A percentile compares a stretch with the other conserved stretches of the same genome.
Evolutionary conservation across 2,329 filamentous ascomycete genomes (phyloP).

Genomic region (Phaeosphaeria sp.): DNA sequence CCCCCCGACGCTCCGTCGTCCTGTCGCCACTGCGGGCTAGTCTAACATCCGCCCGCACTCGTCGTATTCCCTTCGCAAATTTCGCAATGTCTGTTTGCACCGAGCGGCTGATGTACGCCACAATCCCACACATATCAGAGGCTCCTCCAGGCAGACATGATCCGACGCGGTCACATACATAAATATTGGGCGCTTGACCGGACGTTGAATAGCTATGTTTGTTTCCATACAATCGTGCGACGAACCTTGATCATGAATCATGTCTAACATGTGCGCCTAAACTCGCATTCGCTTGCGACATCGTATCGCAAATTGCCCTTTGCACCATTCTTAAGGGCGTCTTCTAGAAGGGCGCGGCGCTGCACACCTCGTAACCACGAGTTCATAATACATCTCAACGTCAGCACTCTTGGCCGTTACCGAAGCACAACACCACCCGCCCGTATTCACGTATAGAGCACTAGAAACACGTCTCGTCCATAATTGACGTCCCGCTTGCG

Average conservation of each 20-base stretch:
- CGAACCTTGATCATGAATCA: neutral
- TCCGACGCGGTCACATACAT: neutral
- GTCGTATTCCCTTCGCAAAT: neutral
- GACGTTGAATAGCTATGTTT: neutral
- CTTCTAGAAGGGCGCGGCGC: neutral
- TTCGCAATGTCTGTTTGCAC: neutral
- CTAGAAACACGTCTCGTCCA: neutral
- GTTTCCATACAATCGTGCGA: neutral
- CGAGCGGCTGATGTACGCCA: neutral
- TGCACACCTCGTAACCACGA: neutral
- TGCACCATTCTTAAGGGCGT: neutral
- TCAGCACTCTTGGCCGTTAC: neutral
- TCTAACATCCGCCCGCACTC: neutral
- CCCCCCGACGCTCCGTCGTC: neutral
- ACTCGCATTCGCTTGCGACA: constrained; percentile 1
- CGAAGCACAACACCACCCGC: neutral
- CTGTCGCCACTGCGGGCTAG: neutral
- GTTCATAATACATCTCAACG: neutral
- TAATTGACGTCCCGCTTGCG: neutral
- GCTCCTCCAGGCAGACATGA: neutral
- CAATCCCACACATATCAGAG: neutral
- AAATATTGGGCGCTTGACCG: neutral
- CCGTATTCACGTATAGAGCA: constrained; percentile 2
- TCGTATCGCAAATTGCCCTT: neutral
- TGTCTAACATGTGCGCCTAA: neutral